Conservation (phyloP, 305 asterid species). For the Petunia hybrid region DNA sequence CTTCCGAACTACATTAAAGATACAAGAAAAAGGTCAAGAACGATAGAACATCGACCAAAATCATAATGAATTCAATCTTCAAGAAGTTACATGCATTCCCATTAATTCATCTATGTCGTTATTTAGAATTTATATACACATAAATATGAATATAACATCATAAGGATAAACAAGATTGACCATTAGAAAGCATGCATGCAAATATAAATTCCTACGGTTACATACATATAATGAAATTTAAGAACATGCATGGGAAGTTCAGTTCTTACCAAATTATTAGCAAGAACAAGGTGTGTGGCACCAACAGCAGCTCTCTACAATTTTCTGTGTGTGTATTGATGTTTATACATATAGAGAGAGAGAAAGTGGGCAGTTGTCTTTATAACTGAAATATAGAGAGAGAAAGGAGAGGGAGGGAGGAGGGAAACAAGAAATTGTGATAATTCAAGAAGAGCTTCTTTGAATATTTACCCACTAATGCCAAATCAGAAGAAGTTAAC, state of each 20-base stretch:
- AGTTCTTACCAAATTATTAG: conserved; percentile 21
- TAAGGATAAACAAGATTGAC: neutral
- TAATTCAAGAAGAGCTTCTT: neutral
- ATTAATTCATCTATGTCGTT: neutral
- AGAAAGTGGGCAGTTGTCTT: neutral
- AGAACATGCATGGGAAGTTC: neutral
- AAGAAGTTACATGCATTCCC: neutral
- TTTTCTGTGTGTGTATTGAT: neutral
- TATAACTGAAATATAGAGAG: no score
- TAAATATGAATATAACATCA: neutral
- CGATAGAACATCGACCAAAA: neutral
- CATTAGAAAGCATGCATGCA: neutral
- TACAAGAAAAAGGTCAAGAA: neutral
- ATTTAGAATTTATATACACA: neutral
- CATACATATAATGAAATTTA: neutral
- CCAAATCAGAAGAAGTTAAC: no score
- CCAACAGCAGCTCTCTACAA: neutral
- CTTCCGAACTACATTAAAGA: conserved; percentile 1
- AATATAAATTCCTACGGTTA: neutral
- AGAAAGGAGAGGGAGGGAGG: neutral
- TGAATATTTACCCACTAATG: no score
- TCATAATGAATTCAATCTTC: neutral
- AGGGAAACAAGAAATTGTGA: neutral
- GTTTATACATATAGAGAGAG: conserved; percentile 9
- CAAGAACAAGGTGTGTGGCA: neutral